These are phyloP conservation scores for Chaetomium sp. DNA, from an alignment of 2,329 filamentous ascomycete genomes.

Conservation along the genomic window DNA sequence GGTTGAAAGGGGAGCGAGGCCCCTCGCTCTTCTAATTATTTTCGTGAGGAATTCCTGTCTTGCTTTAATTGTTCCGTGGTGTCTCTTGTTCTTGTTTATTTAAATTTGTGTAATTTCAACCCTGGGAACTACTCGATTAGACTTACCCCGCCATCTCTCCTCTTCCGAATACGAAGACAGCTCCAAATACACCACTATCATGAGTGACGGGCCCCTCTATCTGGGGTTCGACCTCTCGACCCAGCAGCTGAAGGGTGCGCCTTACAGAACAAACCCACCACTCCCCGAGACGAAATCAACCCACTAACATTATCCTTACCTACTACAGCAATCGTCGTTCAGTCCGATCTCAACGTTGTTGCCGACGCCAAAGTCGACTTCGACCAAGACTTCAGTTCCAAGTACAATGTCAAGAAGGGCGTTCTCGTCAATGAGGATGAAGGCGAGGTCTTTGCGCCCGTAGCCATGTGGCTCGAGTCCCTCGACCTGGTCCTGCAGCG, in stretches of 20 bases:
- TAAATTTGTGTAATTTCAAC: not conserved
- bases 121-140: not conserved
- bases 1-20: conserved; percentile 5
- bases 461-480: conserved; percentile 92
- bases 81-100: not conserved
- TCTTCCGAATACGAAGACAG: not conserved
- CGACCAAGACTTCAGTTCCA: conserved; percentile 73
- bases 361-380: conserved; percentile 93
- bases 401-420: conserved; percentile 84
- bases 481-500: conserved; percentile 80
- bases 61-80: conserved; percentile 10
- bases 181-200: conserved; percentile 16
- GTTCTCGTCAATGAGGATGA: conserved; percentile 80
- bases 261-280: not conserved
- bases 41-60: not conserved
- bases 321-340: conserved; percentile 73
- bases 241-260: conserved; percentile 87
- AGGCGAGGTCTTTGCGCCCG: conserved; percentile 88
- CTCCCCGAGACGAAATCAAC: not conserved
- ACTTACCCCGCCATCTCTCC: conserved; percentile 9
- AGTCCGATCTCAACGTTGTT: conserved; percentile 76
- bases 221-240: conserved; percentile 95
- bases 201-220: conserved; percentile 64
- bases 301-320: conserved; percentile 17
- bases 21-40: conserved; percentile 7